Evolutionary conservation across 163 green algal species (phyloP).

Genomic region (Prototheca wickerhamii): DNA sequence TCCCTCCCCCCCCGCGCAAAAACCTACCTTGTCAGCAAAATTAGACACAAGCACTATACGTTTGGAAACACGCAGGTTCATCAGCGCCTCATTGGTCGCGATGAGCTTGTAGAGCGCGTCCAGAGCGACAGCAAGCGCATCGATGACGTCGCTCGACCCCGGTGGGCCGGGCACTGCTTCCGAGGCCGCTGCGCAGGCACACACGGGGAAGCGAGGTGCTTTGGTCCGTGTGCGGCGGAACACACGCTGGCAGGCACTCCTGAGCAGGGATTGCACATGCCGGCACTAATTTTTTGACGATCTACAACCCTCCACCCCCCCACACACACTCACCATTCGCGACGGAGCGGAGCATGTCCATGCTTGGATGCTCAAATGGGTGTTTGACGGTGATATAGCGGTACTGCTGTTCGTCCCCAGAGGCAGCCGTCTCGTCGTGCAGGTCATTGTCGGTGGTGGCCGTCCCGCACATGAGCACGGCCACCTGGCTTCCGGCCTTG

Average conservation of each 20-base stretch:
- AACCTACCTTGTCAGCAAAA: conserved; percentile 8
- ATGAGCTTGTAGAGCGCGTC: conserved; percentile 10
- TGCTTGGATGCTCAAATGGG: conserved; percentile 7
- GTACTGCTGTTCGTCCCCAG: conserved; percentile 13
- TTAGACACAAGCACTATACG: conserved; percentile 30
- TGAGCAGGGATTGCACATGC: not conserved
- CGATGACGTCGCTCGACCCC: conserved; percentile 14
- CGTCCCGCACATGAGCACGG: conserved; percentile 27
- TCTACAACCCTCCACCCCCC: not conserved
- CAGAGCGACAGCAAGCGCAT: conserved; percentile 22
- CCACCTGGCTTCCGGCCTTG: conserved; percentile 22
- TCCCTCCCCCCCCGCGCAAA: not conserved
- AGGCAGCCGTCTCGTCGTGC: conserved; percentile 2
- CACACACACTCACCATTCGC: not conserved
- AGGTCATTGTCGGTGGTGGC: conserved; percentile 16
- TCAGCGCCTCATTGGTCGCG: not conserved
- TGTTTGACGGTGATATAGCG: conserved; percentile 11
- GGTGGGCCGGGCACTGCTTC: not conserved
- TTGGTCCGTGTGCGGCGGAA: too few relatives aligned
- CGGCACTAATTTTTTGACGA: not conserved
- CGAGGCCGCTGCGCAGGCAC: too few relatives aligned
- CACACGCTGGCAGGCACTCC: too few relatives aligned
- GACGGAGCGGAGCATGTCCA: conserved; percentile 5
- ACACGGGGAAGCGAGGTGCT: not conserved
- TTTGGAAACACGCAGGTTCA: conserved; percentile 3